Conservation (phyloP, 768 basidiomycete species). For the Amanita rubescens region DNA sequence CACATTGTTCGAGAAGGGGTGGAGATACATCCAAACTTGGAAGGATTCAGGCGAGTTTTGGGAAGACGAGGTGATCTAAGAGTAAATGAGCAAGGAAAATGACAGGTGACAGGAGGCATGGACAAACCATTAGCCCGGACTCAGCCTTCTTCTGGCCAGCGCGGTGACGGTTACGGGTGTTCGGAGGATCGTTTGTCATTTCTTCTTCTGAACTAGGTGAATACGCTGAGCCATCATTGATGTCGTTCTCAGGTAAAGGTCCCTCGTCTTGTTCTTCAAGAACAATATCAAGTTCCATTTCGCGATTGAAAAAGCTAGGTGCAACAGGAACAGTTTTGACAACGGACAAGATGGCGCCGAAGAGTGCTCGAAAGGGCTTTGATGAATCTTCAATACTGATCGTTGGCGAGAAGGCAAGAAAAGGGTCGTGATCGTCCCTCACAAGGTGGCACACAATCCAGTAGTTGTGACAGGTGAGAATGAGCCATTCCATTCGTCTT, state of each 20-base stretch:
- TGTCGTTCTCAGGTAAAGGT: slow-evolving; percentile 13
- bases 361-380: slow-evolving; percentile 14
- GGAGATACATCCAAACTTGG: slow-evolving; percentile 11
- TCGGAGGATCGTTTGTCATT: not conserved
- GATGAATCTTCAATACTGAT: slow-evolving; percentile 15
- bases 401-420: slow-evolving; percentile 15
- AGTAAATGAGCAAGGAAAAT: slow-evolving; percentile 7
- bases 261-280: slow-evolving; percentile 11
- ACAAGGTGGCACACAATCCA: slow-evolving; percentile 18
- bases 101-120: slow-evolving; percentile 1
- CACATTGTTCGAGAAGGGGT: slow-evolving; percentile 11
- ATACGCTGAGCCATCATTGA: slow-evolving; percentile 12
- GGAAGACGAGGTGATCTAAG: slow-evolving; percentile 13
- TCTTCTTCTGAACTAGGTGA: slow-evolving; percentile 8
- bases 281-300: slow-evolving; percentile 15
- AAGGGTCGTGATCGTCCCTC: slow-evolving; percentile 14
- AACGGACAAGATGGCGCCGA: slow-evolving; percentile 15
- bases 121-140: slow-evolving; percentile 11
- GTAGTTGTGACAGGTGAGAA: slow-evolving; percentile 16
- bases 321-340: slow-evolving; percentile 10
- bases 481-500: slow-evolving; percentile 15
- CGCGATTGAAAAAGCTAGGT: slow-evolving; percentile 9
- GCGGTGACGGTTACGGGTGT: slow-evolving; percentile 7
- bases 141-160: slow-evolving; percentile 4
- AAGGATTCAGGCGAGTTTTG: slow-evolving; percentile 12